Evolutionary conservation across 345 rosid genomes (phyloP).

Genomic region (Gossypioides kirkii): DNA sequence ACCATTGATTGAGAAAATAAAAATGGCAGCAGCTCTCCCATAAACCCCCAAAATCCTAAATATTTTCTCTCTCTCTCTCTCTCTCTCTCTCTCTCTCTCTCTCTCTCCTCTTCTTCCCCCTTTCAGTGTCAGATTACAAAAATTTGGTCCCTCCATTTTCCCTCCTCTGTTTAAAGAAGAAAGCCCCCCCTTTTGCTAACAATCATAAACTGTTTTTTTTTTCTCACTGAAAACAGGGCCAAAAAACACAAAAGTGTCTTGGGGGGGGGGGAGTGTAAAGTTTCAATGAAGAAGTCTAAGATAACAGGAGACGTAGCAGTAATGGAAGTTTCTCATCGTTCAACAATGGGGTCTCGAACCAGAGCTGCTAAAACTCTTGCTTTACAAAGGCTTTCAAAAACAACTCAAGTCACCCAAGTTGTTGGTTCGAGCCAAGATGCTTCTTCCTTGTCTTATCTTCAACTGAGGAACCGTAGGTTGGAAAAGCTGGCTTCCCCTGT

Average conservation of each 20-base stretch:
- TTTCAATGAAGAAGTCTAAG: slow-evolving; percentile 35
- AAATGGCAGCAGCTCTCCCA: background rate
- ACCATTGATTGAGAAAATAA: background rate
- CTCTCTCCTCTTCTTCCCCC: background rate
- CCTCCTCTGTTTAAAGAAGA: background rate
- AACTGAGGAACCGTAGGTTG: slow-evolving; percentile 11
- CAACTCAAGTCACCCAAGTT: background rate
- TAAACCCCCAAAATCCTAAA: slow-evolving; percentile 32
- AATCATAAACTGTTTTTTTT: no score
- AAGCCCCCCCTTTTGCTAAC: background rate
- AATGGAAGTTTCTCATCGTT: slow-evolving; percentile 27
- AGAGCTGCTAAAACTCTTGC: slow-evolving; percentile 43
- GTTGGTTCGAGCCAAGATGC: background rate
- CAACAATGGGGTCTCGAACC: slow-evolving; percentile 27
- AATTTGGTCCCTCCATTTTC: background rate
- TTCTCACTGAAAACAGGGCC: background rate
- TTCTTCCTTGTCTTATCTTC: slow-evolving; percentile 12
- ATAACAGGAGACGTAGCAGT: slow-evolving; percentile 15
- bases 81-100: background rate
- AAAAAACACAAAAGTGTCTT: background rate
- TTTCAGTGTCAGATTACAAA: background rate
- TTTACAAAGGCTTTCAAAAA: slow-evolving; percentile 24
- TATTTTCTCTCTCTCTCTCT: background rate
- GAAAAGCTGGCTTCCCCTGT: slow-evolving; percentile 7
- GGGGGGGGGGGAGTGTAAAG: slow-evolving; percentile 18